phyloP scores from a whole-genome alignment of 1,139 yeast genomes.

The Yamadazyma diddensiae region DNA sequence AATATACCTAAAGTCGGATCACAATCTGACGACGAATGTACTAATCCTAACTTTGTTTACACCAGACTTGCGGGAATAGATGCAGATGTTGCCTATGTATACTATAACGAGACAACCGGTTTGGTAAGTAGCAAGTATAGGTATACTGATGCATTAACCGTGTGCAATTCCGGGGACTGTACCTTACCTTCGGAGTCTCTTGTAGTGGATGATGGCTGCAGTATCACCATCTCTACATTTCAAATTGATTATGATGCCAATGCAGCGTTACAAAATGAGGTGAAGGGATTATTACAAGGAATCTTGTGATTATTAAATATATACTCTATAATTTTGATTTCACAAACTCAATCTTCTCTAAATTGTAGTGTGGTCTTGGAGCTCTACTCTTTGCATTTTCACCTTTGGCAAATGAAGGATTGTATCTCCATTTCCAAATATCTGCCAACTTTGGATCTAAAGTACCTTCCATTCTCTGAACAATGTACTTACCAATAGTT shows the following conservation, averaged over 20 bases:
- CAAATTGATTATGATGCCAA: slow-evolving; percentile 43
- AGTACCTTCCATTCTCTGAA: slow-evolving; percentile 22
- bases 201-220: slow-evolving; percentile 26
- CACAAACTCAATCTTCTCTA: slow-evolving; percentile 6
- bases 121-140: slow-evolving; percentile 17
- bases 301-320: not conserved
- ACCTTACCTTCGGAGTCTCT: slow-evolving; percentile 34
- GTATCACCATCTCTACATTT: slow-evolving; percentile 36
- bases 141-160: slow-evolving; percentile 20
- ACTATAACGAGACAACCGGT: slow-evolving; percentile 29
- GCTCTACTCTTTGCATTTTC: slow-evolving; percentile 14
- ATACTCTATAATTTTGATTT: slow-evolving; percentile 4
- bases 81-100: slow-evolving; percentile 27
- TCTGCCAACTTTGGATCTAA: slow-evolving; percentile 20
- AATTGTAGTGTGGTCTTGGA: slow-evolving; percentile 17
- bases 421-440: slow-evolving; percentile 32
- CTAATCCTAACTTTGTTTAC: slow-evolving; percentile 31
- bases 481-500: slow-evolving; percentile 30
- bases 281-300: slow-evolving; percentile 3
- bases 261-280: slow-evolving; percentile 22
- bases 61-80: slow-evolving; percentile 38
- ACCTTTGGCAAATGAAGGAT: slow-evolving; percentile 16
- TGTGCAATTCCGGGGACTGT: slow-evolving; percentile 35
- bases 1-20: slow-evolving; percentile 43
- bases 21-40: slow-evolving; percentile 27